Evolutionary conservation across 164 flowering plant genomes (phyloP).

Genomic region (Chloranthus sessilifolius): DNA sequence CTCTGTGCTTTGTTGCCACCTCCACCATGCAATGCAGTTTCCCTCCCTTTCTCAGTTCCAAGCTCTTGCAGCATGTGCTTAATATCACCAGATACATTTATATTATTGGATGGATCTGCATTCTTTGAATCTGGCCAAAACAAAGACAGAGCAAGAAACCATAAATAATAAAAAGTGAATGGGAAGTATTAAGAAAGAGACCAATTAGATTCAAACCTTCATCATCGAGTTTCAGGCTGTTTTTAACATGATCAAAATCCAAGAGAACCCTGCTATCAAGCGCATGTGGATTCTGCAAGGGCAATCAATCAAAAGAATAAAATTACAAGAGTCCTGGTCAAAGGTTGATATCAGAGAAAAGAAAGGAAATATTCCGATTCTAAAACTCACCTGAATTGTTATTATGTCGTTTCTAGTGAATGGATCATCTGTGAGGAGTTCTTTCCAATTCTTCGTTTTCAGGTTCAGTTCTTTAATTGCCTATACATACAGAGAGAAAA

Average conservation of each 20-base stretch:
- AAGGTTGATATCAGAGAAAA: neutral
- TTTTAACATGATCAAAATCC: conserved; percentile 93
- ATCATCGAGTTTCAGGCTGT: conserved; percentile 75
- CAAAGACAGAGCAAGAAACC: neutral
- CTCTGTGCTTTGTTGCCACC: conserved; percentile 89
- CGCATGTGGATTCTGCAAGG: conserved; percentile 83
- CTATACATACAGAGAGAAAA: conserved; percentile 24
- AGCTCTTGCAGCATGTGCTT: conserved; percentile 92
- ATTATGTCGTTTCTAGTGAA: conserved; percentile 75
- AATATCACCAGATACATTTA: conserved; percentile 80
- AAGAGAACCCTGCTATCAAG: conserved; percentile 68
- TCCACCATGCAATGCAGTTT: conserved; percentile 86
- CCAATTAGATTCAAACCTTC: conserved; percentile 48
- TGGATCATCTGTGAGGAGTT: conserved; percentile 94
- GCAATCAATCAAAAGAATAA: neutral
- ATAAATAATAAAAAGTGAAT: neutral
- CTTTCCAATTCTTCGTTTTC: conserved; percentile 96
- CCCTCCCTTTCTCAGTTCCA: conserved; percentile 85
- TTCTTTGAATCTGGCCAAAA: conserved; percentile 44
- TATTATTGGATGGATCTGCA: conserved; percentile 73
- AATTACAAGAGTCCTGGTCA: neutral
- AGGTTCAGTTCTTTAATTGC: conserved; percentile 89
- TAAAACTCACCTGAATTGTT: conserved; percentile 73
- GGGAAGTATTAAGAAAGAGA: neutral
- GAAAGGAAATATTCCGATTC: neutral